Conservation (phyloP, 495 filamentous ascomycete species). For the Xylaria acuta region DNA sequence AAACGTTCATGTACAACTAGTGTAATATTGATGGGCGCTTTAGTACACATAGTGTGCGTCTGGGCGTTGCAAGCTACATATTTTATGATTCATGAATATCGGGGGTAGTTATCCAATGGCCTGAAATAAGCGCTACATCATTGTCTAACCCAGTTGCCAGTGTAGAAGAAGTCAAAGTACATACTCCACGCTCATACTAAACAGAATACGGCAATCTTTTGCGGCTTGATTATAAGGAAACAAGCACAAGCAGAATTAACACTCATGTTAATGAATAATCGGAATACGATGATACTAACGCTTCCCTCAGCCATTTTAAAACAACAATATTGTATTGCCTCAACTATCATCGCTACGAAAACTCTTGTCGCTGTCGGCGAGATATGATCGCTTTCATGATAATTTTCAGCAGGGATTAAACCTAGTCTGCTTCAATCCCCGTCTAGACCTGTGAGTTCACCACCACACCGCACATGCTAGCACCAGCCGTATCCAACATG, state of each 20-base stretch:
- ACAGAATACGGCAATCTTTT: neutral
- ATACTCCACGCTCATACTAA: neutral
- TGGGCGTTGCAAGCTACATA: too few species aligned
- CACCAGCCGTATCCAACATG: neutral
- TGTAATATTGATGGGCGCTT: neutral
- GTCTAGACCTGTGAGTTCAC: neutral
- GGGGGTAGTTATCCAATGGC: neutral
- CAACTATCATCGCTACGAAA: too few species aligned
- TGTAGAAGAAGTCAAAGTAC: neutral
- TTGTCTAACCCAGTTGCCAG: neutral
- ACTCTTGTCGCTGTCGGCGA: too few species aligned
- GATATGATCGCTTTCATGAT: neutral
- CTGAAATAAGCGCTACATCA: neutral
- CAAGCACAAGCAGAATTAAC: neutral
- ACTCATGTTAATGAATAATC: neutral
- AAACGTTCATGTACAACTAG: neutral
- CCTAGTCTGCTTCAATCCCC: neutral
- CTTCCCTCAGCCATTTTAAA: neutral
- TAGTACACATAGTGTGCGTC: neutral
- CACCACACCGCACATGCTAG: neutral
- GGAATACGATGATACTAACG: neutral
- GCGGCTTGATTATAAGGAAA: neutral
- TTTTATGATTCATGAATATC: neutral
- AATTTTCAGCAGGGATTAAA: neutral
- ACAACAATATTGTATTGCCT: neutral